Base-by-base conservation (phyloP, 2,329 filamentous ascomycete species). In the Colletotrichum sp. region DNA sequence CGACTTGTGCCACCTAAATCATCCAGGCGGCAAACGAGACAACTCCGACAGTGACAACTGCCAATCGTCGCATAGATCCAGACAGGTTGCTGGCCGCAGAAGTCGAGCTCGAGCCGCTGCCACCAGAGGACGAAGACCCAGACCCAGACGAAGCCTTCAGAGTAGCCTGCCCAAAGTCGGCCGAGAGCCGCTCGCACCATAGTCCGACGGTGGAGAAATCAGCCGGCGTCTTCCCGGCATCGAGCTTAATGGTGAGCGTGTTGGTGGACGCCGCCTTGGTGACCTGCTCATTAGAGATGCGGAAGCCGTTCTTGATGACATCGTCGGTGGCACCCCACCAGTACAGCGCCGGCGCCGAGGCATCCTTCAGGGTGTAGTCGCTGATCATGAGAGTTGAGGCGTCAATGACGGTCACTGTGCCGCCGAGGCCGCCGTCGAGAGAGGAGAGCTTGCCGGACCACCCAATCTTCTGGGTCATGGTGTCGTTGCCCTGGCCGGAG, bases 301-400 rank as follows among this genome's bases (percentile, higher is more conserved):
- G 80, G 78, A 81, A 81, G 21, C 80, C 80, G 36, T 77, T 32
- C 49, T 72, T 66, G 57, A 81, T 70, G 16, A 76, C 34, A 21
- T 71, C 74, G 64, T 63, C 70, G 9, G 76, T 79, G 8, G 78
- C 65, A 13, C 80, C 80, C 80, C 80, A 81, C 80, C 80, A 81
- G 77, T 81, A 81, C 12, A 81, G 78, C 6, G 79, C 80, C 6
- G 80, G 80, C 8, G 80, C 80, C 26, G 74, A 78, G 69, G 79
- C 80, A 16, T 80, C 78, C 26, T 79, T 72, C 72, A 81, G 80
- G 18, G 73, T 79, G 75, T 81, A 81, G 24, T 64, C 44, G 30
- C 71, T 68, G 70, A 81, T 78, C 24, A 60, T 65, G 65, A 81
- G 68, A n/a, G 79, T 75, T 12, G 44, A 78, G 26, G 79, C 70